phyloP scores from a whole-genome alignment of 352 stramenopile genomes.

The Pythium periplocum region DNA sequence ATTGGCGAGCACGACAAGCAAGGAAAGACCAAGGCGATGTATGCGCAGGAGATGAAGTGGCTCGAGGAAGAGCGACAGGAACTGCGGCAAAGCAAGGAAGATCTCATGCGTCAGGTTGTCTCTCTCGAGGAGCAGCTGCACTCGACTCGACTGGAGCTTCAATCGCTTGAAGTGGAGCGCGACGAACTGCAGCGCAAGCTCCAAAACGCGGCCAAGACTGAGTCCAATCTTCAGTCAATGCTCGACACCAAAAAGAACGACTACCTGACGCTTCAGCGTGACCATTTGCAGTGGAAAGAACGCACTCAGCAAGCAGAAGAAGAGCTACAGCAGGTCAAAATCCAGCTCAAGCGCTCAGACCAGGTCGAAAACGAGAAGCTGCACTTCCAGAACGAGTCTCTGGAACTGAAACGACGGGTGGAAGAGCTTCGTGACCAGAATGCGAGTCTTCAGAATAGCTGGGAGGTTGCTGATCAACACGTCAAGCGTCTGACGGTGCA shows the following conservation, averaged over 20 bases:
- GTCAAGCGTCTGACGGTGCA: slow-evolving; percentile 44
- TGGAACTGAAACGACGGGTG: slow-evolving; percentile 45
- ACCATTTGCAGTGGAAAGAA: slow-evolving; percentile 40
- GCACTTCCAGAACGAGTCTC: slow-evolving; percentile 49
- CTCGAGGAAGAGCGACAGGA: slow-evolving; percentile 61
- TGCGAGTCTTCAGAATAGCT: slow-evolving; percentile 41
- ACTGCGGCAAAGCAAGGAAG: slow-evolving; percentile 47
- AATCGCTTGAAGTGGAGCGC: slow-evolving; percentile 37
- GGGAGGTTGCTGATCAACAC: slow-evolving; percentile 41
- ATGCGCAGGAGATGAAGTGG: slow-evolving; percentile 69
- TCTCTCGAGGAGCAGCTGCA: slow-evolving; percentile 54
- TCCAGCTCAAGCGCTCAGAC: slow-evolving; percentile 40
- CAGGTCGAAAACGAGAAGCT: slow-evolving; percentile 66
- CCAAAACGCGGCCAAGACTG: slow-evolving; percentile 26
- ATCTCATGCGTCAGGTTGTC: slow-evolving; percentile 48
- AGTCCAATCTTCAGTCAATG: slow-evolving; percentile 34
- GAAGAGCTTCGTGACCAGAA: slow-evolving; percentile 71
- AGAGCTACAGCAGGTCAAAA: slow-evolving; percentile 31
- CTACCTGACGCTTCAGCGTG: slow-evolving; percentile 25
- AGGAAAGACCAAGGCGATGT: slow-evolving; percentile 20
- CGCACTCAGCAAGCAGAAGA: slow-evolving; percentile 15
- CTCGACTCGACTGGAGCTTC: slow-evolving; percentile 27
- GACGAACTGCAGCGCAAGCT: slow-evolving; percentile 40
- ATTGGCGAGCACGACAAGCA: slow-evolving; percentile 1
- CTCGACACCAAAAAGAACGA: slow-evolving; percentile 58